Conservation (phyloP, 768 basidiomycete species). For the Boletus vinaceobasis region DNA sequence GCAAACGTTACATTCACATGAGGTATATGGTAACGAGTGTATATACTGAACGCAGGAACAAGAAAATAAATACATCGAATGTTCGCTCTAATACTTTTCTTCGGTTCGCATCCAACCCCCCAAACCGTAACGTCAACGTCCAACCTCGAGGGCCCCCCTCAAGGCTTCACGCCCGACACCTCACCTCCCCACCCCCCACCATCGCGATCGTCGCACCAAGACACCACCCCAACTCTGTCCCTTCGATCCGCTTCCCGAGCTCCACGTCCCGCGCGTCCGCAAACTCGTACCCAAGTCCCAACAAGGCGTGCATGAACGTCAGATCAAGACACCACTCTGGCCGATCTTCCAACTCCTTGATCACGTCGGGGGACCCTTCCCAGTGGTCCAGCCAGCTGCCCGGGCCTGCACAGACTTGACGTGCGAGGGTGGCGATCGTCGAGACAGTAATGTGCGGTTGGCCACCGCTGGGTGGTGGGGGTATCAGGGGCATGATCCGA, state of each 20-base stretch:
- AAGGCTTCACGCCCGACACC: slow-evolving; percentile 40
- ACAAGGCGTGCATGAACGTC: slow-evolving; percentile 89
- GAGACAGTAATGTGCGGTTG: slow-evolving; percentile 44
- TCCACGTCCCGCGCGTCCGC: slow-evolving; percentile 58
- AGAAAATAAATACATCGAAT: too few species aligned
- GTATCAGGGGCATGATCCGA: slow-evolving; percentile 77
- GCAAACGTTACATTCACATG: too few species aligned
- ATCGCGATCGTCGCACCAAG: slow-evolving; percentile 80
- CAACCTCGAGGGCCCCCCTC: background rate
- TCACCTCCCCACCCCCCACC: slow-evolving; percentile 59
- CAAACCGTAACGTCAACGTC: too few species aligned
- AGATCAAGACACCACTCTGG: slow-evolving; percentile 96
- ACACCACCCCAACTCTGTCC: slow-evolving; percentile 93
- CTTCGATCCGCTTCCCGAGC: slow-evolving; percentile 84
- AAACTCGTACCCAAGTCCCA: slow-evolving; percentile 91
- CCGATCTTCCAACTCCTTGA: slow-evolving; percentile 71
- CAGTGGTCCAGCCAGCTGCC: slow-evolving; percentile 52
- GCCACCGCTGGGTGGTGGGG: slow-evolving; percentile 19
- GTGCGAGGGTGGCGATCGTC: slow-evolving; percentile 61
- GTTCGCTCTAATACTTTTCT: too few species aligned
- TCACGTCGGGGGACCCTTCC: slow-evolving; percentile 43
- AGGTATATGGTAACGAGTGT: too few species aligned
- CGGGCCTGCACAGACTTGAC: slow-evolving; percentile 70
- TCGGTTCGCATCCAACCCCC: too few species aligned
- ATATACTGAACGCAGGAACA: too few species aligned